Base-by-base conservation (phyloP, 345 rosid genomes). In the Tarenaya hassleriana region DNA sequence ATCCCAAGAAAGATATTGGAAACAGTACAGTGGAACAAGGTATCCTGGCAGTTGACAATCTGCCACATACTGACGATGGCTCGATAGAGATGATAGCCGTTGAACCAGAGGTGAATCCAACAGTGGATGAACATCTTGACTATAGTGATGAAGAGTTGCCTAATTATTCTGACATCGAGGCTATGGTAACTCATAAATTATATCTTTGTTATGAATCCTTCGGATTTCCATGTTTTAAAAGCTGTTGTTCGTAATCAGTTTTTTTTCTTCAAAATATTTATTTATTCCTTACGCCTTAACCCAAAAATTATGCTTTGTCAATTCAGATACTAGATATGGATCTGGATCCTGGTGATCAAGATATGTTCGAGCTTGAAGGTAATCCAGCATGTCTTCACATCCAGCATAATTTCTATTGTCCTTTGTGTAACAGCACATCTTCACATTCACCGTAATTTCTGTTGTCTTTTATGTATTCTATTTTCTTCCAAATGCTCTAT, bases 101-200 rank as follows among this genome's bases (percentile, higher is more conserved):
- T 34, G 61, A 16, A 50, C 72, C 20, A 52, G 63, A 56, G 40
- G 45, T 20, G 10, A 31, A 62, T 15, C 63, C 27, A 31, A 24
- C 70, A 41, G 64, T 60, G 49, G 82, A 72, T 35, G 82, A 56
- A 61, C 52, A 45, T 41, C 58, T 47, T 46, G 19, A 66, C 62
- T 85, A 81, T 69, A 83, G 89, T 72, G 95, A 83, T 55, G 94
- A 80, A 13, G 91, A 85, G 61, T 66, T 83, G 14, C 94, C 98
- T 14, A 79, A 62, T 56, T 88, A 75, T 73, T 92, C 97, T 40
- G 95, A 92, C 64, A 77, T 88, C 21, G 97, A 92, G 77, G 94
- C 98, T 58, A 88, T 88, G 95, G 98, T 88, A 78, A 44, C 39
- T 31, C 48, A 40, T 16, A 7, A 42, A 29, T 21, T 47, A 12